Conservation (phyloP, 129 eudicot species). For the Flaveria trinervia region DNA sequence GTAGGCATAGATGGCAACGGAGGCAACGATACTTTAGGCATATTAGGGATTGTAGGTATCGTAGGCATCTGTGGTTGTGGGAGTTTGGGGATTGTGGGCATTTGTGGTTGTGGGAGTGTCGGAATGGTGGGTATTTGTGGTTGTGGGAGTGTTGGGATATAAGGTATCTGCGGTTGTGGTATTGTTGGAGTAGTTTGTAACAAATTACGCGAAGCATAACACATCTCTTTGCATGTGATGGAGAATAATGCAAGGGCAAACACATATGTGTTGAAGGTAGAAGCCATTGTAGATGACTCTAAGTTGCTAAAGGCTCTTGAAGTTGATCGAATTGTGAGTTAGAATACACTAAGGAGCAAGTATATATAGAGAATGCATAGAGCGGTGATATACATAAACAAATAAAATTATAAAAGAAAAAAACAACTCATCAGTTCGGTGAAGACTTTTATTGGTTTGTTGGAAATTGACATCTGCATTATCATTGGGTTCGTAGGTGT, state of each 20-base stretch:
- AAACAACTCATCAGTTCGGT: background rate
- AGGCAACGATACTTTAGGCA: constrained; percentile 28
- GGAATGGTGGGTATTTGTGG: constrained; percentile 33
- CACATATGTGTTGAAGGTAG: constrained; percentile 10
- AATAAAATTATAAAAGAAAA: background rate
- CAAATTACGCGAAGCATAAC: constrained; percentile 32
- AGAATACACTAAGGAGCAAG: background rate
- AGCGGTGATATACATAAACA: too few relatives aligned
- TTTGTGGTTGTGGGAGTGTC: constrained; percentile 20
- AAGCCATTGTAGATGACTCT: constrained; percentile 5
- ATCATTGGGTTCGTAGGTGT: too few relatives aligned
- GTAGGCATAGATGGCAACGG: constrained; percentile 35
- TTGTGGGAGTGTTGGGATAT: constrained; percentile 26
- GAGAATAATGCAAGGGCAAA: constrained; percentile 14
- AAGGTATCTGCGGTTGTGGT: constrained; percentile 33
- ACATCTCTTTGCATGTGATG: constrained; percentile 22
- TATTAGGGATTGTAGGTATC: constrained; percentile 24
- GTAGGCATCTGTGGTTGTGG: constrained; percentile 25
- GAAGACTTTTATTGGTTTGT: background rate
- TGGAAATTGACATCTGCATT: too few relatives aligned
- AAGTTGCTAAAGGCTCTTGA: background rate
- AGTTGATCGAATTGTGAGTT: constrained; percentile 1
- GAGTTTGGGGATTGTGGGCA: constrained; percentile 24
- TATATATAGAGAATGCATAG: background rate
- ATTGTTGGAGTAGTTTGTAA: constrained; percentile 22